Conservation (phyloP, 2,329 filamentous ascomycete species). For the Elsinoe ampelina region DNA sequence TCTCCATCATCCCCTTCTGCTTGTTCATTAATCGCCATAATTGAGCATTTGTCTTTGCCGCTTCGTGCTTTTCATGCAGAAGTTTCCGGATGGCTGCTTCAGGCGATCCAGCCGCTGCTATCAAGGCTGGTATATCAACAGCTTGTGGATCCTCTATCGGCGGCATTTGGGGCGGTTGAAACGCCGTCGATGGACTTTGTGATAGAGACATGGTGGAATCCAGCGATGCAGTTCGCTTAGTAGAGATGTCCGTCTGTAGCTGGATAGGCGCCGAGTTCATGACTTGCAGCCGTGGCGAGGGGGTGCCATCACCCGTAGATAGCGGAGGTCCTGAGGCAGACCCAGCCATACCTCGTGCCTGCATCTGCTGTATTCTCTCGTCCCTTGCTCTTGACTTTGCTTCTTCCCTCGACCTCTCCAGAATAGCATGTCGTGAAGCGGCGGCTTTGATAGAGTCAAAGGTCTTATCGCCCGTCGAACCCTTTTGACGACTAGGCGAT, state of each 20-base stretch:
- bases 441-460: slow-evolving; percentile 21
- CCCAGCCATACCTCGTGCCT: slow-evolving; percentile 10
- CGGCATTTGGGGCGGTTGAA: slow-evolving; percentile 43
- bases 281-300: slow-evolving; percentile 16
- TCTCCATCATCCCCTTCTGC: slow-evolving; percentile 85
- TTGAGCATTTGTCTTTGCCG: slow-evolving; percentile 81
- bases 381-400: slow-evolving; percentile 16
- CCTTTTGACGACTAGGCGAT: slow-evolving; percentile 7
- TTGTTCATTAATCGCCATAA: slow-evolving; percentile 95
- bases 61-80: slow-evolving; percentile 82
- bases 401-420: slow-evolving; percentile 19
- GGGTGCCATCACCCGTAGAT: slow-evolving; percentile 14
- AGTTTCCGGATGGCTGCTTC: slow-evolving; percentile 84
- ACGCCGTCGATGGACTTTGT: slow-evolving; percentile 44
- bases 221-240: slow-evolving; percentile 70
- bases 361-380: slow-evolving; percentile 13
- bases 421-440: slow-evolving; percentile 22
- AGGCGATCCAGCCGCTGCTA: slow-evolving; percentile 75
- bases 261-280: slow-evolving; percentile 25
- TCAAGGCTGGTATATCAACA: slow-evolving; percentile 69
- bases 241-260: slow-evolving; percentile 16
- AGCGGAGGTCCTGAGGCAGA: slow-evolving; percentile 14
- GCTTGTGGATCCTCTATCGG: slow-evolving; percentile 49
- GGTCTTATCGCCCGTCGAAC: slow-evolving; percentile 16
- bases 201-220: slow-evolving; percentile 68